phyloP scores from a whole-genome alignment of 495 filamentous ascomycete species.

The Viridothelium virens region DNA sequence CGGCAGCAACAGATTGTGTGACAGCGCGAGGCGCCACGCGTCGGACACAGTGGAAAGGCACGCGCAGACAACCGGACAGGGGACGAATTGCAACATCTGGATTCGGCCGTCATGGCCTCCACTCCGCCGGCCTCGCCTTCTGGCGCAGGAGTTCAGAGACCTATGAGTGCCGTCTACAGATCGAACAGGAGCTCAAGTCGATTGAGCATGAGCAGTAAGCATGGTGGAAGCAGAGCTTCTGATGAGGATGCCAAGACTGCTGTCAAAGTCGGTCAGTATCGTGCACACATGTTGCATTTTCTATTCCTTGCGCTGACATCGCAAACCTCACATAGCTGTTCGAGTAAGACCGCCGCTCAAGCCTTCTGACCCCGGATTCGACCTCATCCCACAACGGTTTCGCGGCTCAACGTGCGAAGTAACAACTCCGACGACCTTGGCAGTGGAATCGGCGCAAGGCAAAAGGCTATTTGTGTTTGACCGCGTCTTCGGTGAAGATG shows the following conservation, averaged over 20 bases:
- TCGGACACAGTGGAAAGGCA: neutral
- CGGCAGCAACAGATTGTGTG: neutral
- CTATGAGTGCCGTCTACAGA: conserved; percentile 79
- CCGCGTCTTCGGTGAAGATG: conserved; percentile 78
- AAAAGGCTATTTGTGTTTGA: conserved; percentile 95
- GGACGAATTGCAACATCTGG: neutral
- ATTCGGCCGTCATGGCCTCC: conserved; percentile 39
- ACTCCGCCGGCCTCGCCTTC: conserved; percentile 56
- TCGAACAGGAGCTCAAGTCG: conserved; percentile 79
- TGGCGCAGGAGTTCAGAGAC: conserved; percentile 52
- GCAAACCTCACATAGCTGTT: conserved; percentile 55
- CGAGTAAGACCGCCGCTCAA: conserved; percentile 86
- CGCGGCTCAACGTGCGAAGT: conserved; percentile 89
- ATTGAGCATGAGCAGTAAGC: conserved; percentile 77
- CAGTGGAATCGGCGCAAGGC: conserved; percentile 84
- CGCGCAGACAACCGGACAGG: neutral
- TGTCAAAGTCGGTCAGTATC: conserved; percentile 95
- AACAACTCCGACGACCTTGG: conserved; percentile 70
- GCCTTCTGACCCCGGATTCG: conserved; percentile 80
- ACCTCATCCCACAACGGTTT: conserved; percentile 91
- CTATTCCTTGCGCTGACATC: conserved; percentile 13
- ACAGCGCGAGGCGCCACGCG: neutral
- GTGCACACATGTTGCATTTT: neutral
- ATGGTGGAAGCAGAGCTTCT: conserved; percentile 73
- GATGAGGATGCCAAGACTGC: conserved; percentile 92